These are phyloP conservation scores for Heritiera fomes DNA, from an alignment of 345 rosid genomes.

Conservation along the genomic window DNA sequence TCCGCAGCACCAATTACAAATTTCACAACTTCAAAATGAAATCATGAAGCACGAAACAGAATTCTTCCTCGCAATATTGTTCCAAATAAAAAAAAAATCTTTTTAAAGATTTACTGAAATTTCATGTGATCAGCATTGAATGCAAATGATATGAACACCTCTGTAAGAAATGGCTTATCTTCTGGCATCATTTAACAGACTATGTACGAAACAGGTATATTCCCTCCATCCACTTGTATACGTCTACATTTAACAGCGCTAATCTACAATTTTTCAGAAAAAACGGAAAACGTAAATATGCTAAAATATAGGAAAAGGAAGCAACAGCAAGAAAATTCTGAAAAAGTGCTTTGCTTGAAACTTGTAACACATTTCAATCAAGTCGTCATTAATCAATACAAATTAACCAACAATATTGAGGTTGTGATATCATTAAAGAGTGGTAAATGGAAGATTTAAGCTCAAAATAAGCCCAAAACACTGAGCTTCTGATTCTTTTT, in stretches of 20 bases:
- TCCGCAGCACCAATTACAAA: no score
- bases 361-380: conserved; percentile 13
- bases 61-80: no score
- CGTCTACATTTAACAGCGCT: conserved; percentile 81
- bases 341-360: neutral
- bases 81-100: neutral
- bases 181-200: conserved; percentile 63
- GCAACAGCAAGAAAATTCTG: neutral
- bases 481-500: neutral
- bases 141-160: conserved; percentile 50
- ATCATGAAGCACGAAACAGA: no score
- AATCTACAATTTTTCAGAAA: conserved; percentile 43
- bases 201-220: conserved; percentile 67
- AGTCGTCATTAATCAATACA: neutral
- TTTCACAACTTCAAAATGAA: no score
- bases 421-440: neutral
- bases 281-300: neutral
- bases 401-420: neutral
- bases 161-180: conserved; percentile 88
- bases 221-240: conserved; percentile 78
- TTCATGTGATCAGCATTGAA: neutral
- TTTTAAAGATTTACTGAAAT: neutral
- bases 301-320: neutral
- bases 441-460: neutral
- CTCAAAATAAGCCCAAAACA: conserved; percentile 15